These are phyloP conservation scores for Mucor sp. DNA, from an alignment of 371 early-diverging fungal species.

Conservation along the genomic window DNA sequence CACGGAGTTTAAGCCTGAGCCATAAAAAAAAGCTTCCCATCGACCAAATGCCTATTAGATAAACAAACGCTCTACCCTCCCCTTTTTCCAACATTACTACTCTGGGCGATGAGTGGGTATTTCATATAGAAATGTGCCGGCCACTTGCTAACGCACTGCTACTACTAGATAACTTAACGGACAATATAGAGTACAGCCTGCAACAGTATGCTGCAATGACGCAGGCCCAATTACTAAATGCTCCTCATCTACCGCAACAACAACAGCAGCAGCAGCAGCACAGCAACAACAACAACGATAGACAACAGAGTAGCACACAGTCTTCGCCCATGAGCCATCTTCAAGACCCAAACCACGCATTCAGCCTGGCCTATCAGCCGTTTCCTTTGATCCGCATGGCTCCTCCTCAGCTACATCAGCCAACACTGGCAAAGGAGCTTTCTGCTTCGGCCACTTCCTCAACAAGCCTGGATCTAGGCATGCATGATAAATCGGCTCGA, in stretches of 20 bases:
- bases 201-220: conserved; percentile 25
- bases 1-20: not conserved
- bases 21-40: not conserved
- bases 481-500: conserved; percentile 4
- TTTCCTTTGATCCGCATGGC: conserved; percentile 33
- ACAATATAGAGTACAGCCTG: conserved; percentile 23
- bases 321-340: not conserved
- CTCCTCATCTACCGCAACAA: not conserved
- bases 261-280: no score
- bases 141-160: not conserved
- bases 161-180: conserved; percentile 19
- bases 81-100: not conserved
- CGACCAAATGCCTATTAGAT: not conserved
- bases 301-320: not conserved
- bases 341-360: conserved; percentile 5
- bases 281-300: not conserved
- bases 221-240: conserved; percentile 18
- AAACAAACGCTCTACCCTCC: not conserved
- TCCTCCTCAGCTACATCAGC: conserved; percentile 24
- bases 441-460: not conserved
- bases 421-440: conserved; percentile 12
- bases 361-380: conserved; percentile 18
- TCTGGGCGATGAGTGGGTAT: not conserved
- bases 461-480: conserved; percentile 3
- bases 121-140: not conserved